These are phyloP conservation scores for Daedaleopsis nitida DNA, from an alignment of 768 basidiomycete species.

Conservation along the genomic window DNA sequence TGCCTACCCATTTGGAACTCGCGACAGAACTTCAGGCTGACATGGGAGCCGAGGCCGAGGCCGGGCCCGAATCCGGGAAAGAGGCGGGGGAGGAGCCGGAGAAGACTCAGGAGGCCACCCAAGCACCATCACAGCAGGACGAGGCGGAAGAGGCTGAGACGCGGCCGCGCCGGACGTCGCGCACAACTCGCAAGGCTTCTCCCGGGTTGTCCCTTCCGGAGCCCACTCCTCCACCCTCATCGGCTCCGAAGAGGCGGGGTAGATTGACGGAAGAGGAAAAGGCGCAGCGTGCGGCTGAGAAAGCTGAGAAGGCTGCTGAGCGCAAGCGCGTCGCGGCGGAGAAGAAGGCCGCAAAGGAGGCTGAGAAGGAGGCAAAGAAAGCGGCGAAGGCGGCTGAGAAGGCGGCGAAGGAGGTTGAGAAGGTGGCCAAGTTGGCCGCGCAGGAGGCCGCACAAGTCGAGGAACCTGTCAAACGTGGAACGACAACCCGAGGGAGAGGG, in stretches of 20 bases:
- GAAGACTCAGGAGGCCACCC: not conserved
- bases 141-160: not conserved
- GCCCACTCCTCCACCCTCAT: slow-evolving; percentile 2
- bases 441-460: slow-evolving; percentile 4
- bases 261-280: slow-evolving; percentile 29
- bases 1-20: not conserved
- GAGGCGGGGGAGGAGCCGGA: not conserved
- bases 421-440: slow-evolving; percentile 10
- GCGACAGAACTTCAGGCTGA: not conserved
- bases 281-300: slow-evolving; percentile 23
- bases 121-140: not conserved
- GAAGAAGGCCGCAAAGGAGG: slow-evolving; percentile 18
- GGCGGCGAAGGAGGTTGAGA: slow-evolving; percentile 3
- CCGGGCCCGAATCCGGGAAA: not conserved
- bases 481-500: slow-evolving; percentile 6
- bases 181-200: slow-evolving; percentile 6
- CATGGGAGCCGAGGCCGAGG: not conserved
- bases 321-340: slow-evolving; percentile 20
- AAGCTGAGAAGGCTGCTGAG: slow-evolving; percentile 17
- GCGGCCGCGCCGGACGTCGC: slow-evolving; percentile 12
- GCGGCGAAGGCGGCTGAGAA: slow-evolving; percentile 15
- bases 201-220: slow-evolving; percentile 1
- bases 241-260: slow-evolving; percentile 21
- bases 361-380: slow-evolving; percentile 18
- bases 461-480: slow-evolving; percentile 15